Base-by-base conservation (phyloP, 352 stramenopile species). In the Pilasporangium apinafurcum region DNA sequence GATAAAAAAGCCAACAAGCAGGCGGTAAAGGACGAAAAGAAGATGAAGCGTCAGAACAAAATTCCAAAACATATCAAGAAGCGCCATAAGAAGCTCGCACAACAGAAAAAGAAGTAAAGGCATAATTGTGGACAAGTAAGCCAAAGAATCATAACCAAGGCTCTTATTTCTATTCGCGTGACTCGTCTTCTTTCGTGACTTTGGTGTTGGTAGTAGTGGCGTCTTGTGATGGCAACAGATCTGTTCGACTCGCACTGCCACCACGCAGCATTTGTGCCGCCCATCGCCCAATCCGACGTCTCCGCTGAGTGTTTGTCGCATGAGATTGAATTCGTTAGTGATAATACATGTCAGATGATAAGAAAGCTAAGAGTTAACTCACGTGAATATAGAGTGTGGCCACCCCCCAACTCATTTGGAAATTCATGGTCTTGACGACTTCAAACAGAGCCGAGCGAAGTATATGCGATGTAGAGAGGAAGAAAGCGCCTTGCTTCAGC, bases 41-140 rank as follows among this genome's bases (percentile, higher is more conserved):
- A 87, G 38, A 73, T 91, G 52, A 95, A 97, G 53, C 83, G 96
- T 16, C 82, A 96, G 67, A 96, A 67, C 21, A 99, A 99, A 61
- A 97, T 99, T 46, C 97, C 97, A 33, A 99, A 99, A 72, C 96
- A 98, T 59, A 72, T 99, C 41, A 99, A 99, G 81, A 98, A 98
- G 63, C 82, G 88, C 45, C 89, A 96, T 51, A 97, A 97, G 57
- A 98, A 97, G 51, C 83, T 97, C 44, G 75, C 89, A 0, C 95
- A 98, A 49, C 77, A 90, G 51, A 96, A 93, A 49, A 89, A 89
- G 41, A 96, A 89, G 48, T 71, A 58, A 41, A 37, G n/a, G n/a
- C n/a, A n/a, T n/a, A n/a, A n/a, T n/a, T n/a, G n/a, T n/a, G n/a
- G n/a, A n/a, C n/a, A n/a, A n/a, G n/a, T n/a, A n/a, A n/a, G n/a